These are phyloP conservation scores for Jackrogersella multiformis DNA, from an alignment of 495 filamentous ascomycete genomes.

Conservation along the genomic window DNA sequence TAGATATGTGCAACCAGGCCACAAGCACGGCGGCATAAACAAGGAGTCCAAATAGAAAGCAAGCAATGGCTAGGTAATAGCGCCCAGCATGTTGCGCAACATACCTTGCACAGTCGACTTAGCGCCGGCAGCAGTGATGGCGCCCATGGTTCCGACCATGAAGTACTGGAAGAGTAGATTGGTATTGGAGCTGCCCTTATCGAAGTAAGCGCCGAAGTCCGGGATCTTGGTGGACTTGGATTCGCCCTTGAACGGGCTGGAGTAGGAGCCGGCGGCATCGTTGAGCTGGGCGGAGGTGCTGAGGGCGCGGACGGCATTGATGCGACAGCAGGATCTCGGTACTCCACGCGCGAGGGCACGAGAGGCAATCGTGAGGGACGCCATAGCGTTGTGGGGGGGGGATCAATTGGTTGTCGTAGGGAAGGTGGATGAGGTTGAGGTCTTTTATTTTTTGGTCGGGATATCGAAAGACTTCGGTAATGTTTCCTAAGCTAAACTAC, in stretches of 20 bases:
- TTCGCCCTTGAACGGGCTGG: constrained; percentile 71
- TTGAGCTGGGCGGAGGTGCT: constrained; percentile 54
- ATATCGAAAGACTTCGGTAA: constrained; percentile 43
- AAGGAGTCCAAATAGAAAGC: too few relatives aligned
- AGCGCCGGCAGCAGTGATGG: constrained; percentile 88
- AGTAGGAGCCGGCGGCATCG: constrained; percentile 50
- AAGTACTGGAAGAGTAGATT: constrained; percentile 97
- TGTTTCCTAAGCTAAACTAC: constrained; percentile 32
- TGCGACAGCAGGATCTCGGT: constrained; percentile 42
- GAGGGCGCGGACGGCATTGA: constrained; percentile 56
- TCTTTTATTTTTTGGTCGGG: constrained; percentile 53
- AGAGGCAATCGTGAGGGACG: constrained; percentile 57
- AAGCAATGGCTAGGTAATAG: too few relatives aligned
- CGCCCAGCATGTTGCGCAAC: constrained; percentile 41
- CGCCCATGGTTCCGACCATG: constrained; percentile 95
- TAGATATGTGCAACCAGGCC: constrained; percentile 7
- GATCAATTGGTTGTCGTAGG: constrained; percentile 49
- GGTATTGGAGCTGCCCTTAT: constrained; percentile 65
- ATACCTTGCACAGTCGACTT: constrained; percentile 97
- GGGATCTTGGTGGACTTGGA: constrained; percentile 74
- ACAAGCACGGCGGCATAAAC: too few relatives aligned
- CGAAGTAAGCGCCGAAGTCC: constrained; percentile 87
- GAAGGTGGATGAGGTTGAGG: constrained; percentile 53
- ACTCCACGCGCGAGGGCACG: constrained; percentile 58
- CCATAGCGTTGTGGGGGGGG: constrained; percentile 49